phyloP scores from a whole-genome alignment of 129 eudicot genomes.

The Silybum marianum region DNA sequence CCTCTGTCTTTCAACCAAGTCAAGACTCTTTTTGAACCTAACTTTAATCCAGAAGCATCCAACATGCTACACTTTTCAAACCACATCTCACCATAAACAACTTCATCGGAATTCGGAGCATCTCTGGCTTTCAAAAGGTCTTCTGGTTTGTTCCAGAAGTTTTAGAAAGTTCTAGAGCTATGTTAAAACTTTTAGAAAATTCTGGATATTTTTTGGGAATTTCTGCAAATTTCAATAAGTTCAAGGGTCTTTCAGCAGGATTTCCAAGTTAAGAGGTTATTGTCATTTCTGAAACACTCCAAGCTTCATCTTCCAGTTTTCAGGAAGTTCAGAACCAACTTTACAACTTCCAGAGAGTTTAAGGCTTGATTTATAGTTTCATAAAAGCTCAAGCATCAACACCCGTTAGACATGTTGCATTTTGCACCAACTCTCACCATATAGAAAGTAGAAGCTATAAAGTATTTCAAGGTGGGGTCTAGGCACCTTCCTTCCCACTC shows the following conservation, averaged over 20 bases:
- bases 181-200: neutral
- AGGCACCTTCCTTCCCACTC: neutral
- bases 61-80: neutral
- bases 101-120: neutral
- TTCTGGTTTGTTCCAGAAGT: neutral
- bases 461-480: neutral
- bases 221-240: neutral
- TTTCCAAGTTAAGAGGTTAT: neutral
- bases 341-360: neutral
- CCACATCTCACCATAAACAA: neutral
- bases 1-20: neutral
- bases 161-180: neutral
- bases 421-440: neutral
- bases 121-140: neutral
- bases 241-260: neutral
- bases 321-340: neutral
- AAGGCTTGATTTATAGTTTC: neutral
- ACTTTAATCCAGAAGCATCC: neutral
- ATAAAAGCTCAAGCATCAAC: neutral
- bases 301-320: neutral
- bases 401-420: neutral
- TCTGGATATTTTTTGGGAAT: neutral
- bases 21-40: neutral
- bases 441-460: neutral
- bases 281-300: neutral